Base-by-base conservation (phyloP, 805 yeast species). In the Yamadazyma sp. region DNA sequence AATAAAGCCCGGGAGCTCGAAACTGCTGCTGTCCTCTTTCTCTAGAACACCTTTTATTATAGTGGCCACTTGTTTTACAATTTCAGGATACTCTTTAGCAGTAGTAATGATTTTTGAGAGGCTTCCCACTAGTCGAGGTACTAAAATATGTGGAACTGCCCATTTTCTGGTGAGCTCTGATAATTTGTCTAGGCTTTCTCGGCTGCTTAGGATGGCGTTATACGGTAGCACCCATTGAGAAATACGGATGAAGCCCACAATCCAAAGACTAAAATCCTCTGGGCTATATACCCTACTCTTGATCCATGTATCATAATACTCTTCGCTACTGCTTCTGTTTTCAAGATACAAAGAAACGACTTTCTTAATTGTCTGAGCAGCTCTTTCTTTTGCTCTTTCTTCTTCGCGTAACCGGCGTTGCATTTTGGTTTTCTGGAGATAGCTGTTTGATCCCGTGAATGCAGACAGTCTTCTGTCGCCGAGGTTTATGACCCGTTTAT, bases 341-440 rank as follows among this genome's bases (percentile, higher is more conserved):
- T 64, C 67, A 5, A 72, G 34, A 37, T 62, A 62, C 13, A 70
- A 54, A 16, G 80, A 59, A 7, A 78, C 63, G 9, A 64, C 53
- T 3, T 65, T 50, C 52, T 84, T 91, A 24, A 90, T 55, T 5
- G 57, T 37, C 1, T 47, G 39, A 0, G 78, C 79, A 1, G 86
- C 75, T 24, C 58, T 64, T 26, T 71, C 75, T 33, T 70, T 73
- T 10, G 55, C 50, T 15, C 85, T 69, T 11, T 64, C 71, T 21
- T 63, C 55, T 40, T 84, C 89, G 40, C 97, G 72, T 42, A 71
- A 73, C 41, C 69, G 71, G 26, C 97, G 69, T 44, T 85, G 88
- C 26, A 63, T 62, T 47, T 77, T 77, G 3, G 95, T 80, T 46
- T 75, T 78, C 41, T 74, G 76, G n/a, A 91, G 60, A 35, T 73